These are phyloP conservation scores for Aspergillus ellipticus DNA, from an alignment of 495 filamentous ascomycete genomes.

Conservation along the genomic window DNA sequence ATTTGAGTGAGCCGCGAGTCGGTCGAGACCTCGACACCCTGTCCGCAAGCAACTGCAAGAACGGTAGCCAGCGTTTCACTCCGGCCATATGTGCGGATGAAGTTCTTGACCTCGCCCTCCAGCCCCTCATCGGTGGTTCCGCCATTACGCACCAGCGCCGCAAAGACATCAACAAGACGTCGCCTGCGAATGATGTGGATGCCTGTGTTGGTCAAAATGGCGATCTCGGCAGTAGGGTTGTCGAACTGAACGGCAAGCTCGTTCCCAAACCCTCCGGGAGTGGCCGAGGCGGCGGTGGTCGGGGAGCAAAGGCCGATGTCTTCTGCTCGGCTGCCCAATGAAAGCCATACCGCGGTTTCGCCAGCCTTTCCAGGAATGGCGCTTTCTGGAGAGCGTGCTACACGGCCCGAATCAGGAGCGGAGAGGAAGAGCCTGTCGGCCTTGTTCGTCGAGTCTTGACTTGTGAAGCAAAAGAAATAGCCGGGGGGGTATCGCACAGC, in stretches of 20 bases:
- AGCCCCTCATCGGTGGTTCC: slow-evolving; percentile 73
- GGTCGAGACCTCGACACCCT: slow-evolving; percentile 71
- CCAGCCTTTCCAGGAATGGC: slow-evolving; percentile 44
- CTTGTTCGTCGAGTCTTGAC: slow-evolving; percentile 46
- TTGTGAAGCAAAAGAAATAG: slow-evolving; percentile 81
- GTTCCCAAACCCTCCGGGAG: slow-evolving; percentile 84
- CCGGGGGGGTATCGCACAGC: slow-evolving; percentile 77
- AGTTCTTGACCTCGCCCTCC: slow-evolving; percentile 74
- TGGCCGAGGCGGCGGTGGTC: slow-evolving; percentile 61
- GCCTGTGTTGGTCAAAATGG: slow-evolving; percentile 84
- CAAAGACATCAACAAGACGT: slow-evolving; percentile 90
- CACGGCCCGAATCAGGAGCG: slow-evolving; percentile 78
- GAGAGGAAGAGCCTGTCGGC: slow-evolving; percentile 76
- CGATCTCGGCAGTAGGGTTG: slow-evolving; percentile 71
- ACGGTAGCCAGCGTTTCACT: slow-evolving; percentile 85
- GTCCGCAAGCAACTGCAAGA: slow-evolving; percentile 92
- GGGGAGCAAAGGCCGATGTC: slow-evolving; percentile 71
- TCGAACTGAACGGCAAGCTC: slow-evolving; percentile 94
- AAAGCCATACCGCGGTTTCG: slow-evolving; percentile 74
- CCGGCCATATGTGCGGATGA: slow-evolving; percentile 77
- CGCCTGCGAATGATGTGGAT: slow-evolving; percentile 79
- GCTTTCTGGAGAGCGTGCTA: slow-evolving; percentile 57
- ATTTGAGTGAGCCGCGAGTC: slow-evolving; percentile 65
- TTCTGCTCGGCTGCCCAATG: slow-evolving; percentile 64
- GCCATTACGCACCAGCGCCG: slow-evolving; percentile 67